Evolutionary conservation across 2,329 filamentous ascomycete species (phyloP).

Genomic region (Colletotrichum sp.): DNA sequence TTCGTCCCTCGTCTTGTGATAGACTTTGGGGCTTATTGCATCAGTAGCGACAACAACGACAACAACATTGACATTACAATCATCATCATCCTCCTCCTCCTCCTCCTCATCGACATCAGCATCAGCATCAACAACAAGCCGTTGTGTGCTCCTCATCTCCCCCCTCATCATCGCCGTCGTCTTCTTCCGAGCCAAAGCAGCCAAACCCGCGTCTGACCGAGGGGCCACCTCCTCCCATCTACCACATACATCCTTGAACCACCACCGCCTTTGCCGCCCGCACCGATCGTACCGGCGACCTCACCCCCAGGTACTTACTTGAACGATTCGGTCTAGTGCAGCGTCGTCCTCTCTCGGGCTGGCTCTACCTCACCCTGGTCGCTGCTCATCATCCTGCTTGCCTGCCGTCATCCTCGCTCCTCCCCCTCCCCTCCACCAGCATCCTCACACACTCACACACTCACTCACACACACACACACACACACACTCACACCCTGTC

Average conservation of each 20-base stretch:
- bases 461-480: not conserved
- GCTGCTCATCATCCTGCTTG: not conserved
- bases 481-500: not conserved
- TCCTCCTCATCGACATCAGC: not conserved
- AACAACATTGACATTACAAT: not conserved
- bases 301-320: not conserved
- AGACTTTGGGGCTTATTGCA: not conserved
- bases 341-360: not conserved
- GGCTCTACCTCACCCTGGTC: not conserved
- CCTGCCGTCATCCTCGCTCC: not conserved
- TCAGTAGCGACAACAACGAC: not conserved
- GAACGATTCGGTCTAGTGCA: not conserved
- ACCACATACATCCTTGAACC: not conserved
- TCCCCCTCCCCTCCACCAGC: not conserved
- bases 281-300: not conserved
- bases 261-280: constrained; percentile 16
- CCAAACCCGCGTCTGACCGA: constrained; percentile 16
- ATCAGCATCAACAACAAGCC: not conserved
- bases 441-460: not conserved
- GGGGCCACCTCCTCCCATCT: not conserved
- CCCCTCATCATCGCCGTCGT: not conserved
- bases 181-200: not conserved
- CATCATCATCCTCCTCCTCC: not conserved
- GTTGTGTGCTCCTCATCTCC: not conserved
- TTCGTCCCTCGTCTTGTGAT: not conserved